Conservation (phyloP, 2,329 filamentous ascomycete species). For the Penicillium sp. region DNA sequence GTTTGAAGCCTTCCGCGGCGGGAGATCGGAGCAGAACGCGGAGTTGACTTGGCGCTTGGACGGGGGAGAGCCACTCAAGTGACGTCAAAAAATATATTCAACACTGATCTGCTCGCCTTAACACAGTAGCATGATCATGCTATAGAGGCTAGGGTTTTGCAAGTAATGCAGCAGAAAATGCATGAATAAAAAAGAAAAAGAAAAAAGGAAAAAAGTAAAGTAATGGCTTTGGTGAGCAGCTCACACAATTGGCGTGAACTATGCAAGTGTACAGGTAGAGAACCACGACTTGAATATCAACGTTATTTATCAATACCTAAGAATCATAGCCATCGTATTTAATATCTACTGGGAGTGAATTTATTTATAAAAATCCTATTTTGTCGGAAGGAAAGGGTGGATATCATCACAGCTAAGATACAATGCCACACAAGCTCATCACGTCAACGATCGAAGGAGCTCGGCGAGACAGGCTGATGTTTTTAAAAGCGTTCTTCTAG, state of each 20-base stretch:
- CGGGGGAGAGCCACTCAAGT: conserved; percentile 9
- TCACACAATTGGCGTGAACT: background rate
- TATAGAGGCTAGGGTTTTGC: background rate
- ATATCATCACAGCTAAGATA: conserved; percentile 20
- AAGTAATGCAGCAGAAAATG: background rate
- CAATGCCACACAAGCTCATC: conserved; percentile 2
- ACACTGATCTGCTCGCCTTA: background rate
- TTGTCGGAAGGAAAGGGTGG: background rate
- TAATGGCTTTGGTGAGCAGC: background rate
- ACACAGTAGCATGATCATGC: background rate
- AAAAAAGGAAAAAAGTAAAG: background rate
- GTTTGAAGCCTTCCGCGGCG: conserved; percentile 16
- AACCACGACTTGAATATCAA: background rate
- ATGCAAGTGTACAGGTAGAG: background rate
- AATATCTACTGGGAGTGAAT: background rate
- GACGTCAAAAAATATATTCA: conserved; percentile 27
- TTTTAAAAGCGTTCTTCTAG: background rate
- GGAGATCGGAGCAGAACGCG: conserved; percentile 17
- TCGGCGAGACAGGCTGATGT: background rate
- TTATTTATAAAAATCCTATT: background rate
- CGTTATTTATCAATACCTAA: background rate
- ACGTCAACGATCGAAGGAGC: background rate
- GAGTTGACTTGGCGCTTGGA: conserved; percentile 21
- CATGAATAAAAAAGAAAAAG: too few relatives aligned
- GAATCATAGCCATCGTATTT: background rate